Evolutionary conservation across 176 grass and related monocot genomes (phyloP).

Genomic region (Secale cereale): DNA sequence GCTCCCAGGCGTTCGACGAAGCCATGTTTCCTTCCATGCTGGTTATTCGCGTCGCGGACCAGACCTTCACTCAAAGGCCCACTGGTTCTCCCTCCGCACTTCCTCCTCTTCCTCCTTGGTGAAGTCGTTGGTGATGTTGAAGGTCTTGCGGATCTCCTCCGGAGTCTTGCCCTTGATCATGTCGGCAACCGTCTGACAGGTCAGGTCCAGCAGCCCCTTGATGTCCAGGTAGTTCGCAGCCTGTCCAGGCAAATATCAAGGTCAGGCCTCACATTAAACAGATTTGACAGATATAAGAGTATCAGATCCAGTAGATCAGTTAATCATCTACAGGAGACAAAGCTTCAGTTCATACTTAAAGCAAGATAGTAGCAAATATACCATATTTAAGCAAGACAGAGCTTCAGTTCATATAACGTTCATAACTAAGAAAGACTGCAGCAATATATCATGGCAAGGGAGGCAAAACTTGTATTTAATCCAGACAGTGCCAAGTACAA

Average conservation of each 20-base stretch:
- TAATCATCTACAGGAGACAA: not conserved
- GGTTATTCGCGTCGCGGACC: not conserved
- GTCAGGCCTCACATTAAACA: not conserved
- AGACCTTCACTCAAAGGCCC: conserved; percentile 48
- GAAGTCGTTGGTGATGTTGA: conserved; percentile 55
- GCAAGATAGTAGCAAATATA: not conserved
- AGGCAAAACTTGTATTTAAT: no score
- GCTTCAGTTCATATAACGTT: not conserved
- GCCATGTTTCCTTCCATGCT: not conserved
- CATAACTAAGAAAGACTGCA: no score
- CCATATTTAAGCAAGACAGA: not conserved
- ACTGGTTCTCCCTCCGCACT: conserved; percentile 57
- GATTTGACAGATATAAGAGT: not conserved
- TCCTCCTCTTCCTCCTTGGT: conserved; percentile 51
- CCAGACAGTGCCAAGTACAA: no score
- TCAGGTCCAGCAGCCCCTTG: conserved; percentile 49
- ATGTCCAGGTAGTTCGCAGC: conserved; percentile 61
- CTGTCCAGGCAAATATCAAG: not conserved
- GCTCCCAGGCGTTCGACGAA: conserved; percentile 9
- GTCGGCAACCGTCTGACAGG: conserved; percentile 42
- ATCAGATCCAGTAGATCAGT: not conserved
- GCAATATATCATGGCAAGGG: no score
- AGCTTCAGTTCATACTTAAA: not conserved
- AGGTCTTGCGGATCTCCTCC: conserved; percentile 50
- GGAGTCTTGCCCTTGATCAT: conserved; percentile 66